phyloP scores from a whole-genome alignment of 2,329 filamentous ascomycete genomes.

The Fusarium denticulatum region DNA sequence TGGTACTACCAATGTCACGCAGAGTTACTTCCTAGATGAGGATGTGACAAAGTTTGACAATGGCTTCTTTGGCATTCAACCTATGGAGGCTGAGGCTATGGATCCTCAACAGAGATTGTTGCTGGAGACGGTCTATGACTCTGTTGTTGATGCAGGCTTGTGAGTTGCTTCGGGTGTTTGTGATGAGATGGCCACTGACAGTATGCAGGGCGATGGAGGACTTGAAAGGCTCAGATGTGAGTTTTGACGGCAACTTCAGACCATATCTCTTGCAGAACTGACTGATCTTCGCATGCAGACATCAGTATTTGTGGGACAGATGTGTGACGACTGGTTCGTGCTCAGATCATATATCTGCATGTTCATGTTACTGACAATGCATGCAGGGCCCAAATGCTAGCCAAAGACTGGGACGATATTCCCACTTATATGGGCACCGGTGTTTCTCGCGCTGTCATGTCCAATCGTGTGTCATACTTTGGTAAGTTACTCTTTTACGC shows the following conservation, averaged over 20 bases:
- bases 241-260: background rate
- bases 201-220: background rate
- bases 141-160: background rate
- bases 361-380: background rate
- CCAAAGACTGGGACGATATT: background rate
- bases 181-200: background rate
- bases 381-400: conserved; percentile 9
- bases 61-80: conserved; percentile 10
- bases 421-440: conserved; percentile 16
- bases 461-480: conserved; percentile 19
- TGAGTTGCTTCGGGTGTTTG: background rate
- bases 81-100: conserved; percentile 12
- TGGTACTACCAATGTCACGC: conserved; percentile 4
- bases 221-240: background rate
- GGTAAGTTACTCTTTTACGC: background rate
- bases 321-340: conserved; percentile 3
- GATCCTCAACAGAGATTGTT: conserved; percentile 16
- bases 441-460: conserved; percentile 19
- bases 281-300: background rate
- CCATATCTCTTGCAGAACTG: background rate
- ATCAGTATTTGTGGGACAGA: conserved; percentile 7
- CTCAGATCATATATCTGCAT: background rate
- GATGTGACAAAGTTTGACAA: conserved; percentile 14
- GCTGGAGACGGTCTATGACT: conserved; percentile 21
- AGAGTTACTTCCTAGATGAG: conserved; percentile 1